These are phyloP conservation scores for Ilex paraguariensis DNA, from an alignment of 305 asterid species.

Conservation along the genomic window DNA sequence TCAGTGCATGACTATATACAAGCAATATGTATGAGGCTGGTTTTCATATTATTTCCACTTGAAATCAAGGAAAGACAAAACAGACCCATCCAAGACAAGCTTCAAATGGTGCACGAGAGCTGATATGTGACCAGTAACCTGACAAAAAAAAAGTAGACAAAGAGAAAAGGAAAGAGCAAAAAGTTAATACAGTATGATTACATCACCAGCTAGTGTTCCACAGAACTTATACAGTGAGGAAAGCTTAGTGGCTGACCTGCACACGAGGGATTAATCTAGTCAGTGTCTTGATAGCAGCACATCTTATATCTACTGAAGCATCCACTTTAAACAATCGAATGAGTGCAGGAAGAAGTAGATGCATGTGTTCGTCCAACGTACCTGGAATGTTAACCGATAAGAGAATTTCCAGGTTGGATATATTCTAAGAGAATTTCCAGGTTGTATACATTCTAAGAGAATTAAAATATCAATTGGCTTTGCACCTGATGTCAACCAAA, in stretches of 20 bases:
- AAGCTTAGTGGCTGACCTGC: slow-evolving; percentile 46
- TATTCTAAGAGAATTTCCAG: neutral
- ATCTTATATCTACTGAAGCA: slow-evolving; percentile 84
- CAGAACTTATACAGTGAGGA: neutral
- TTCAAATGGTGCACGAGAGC: slow-evolving; percentile 97
- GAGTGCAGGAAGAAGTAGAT: slow-evolving; percentile 89
- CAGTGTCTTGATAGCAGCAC: slow-evolving; percentile 88
- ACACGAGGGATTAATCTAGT: slow-evolving; percentile 89
- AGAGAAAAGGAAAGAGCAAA: slow-evolving; percentile 6
- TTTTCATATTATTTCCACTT: slow-evolving; percentile 9
- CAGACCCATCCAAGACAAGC: slow-evolving; percentile 97
- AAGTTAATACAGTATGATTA: neutral
- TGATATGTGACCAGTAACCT: slow-evolving; percentile 98
- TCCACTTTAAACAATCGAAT: slow-evolving; percentile 90
- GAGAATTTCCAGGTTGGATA: neutral
- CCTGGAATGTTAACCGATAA: slow-evolving; percentile 41
- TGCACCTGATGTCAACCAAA: slow-evolving; percentile 4
- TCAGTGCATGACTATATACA: no score
- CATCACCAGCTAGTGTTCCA: neutral
- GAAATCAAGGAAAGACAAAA: slow-evolving; percentile 22
- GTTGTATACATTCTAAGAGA: no score
- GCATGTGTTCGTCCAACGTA: slow-evolving; percentile 99
- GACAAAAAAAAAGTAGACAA: slow-evolving; percentile 21
- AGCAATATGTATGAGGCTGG: neutral
- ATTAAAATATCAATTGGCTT: no score